phyloP scores from a whole-genome alignment of 177 flowering plant genomes.

The Vitis hybrid region DNA sequence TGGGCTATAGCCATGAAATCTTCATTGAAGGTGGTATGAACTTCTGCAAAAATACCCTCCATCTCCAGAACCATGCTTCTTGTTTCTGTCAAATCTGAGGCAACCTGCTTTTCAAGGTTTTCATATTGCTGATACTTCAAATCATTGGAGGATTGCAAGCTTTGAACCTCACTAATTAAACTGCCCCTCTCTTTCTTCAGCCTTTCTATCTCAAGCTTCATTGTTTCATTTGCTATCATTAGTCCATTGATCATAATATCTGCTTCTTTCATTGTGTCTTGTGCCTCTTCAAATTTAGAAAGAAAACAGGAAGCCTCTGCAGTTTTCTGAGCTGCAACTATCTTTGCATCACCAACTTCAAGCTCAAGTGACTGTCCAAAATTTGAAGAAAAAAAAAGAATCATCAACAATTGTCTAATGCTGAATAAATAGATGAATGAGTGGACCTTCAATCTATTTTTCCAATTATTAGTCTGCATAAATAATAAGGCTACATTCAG shows the following conservation, averaged over 20 bases:
- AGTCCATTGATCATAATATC: conserved; percentile 75
- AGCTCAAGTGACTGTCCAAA: conserved; percentile 50
- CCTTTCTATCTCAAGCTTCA: conserved; percentile 61
- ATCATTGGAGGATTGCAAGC: conserved; percentile 40
- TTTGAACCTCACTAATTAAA: conserved; percentile 42
- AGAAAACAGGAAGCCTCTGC: conserved; percentile 68
- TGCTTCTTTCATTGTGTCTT: conserved; percentile 76
- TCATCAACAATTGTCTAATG: too few species aligned
- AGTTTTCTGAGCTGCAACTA: conserved; percentile 52
- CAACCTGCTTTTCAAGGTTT: conserved; percentile 44
- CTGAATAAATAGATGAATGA: too few species aligned
- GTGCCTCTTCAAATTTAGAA: conserved; percentile 80
- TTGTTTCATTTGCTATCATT: conserved; percentile 64
- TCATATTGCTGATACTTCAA: conserved; percentile 42
- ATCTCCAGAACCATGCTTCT: conserved; percentile 40
- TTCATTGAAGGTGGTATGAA: conserved; percentile 32
- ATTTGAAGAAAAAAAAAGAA: background rate
- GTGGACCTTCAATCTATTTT: too few species aligned
- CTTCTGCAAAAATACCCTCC: conserved; percentile 38
- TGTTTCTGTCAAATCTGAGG: conserved; percentile 35
- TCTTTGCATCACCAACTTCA: conserved; percentile 63
- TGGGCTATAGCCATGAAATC: conserved; percentile 35
- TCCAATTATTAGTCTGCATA: too few species aligned
- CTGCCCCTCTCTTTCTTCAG: conserved; percentile 47
- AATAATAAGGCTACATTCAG: too few species aligned